Percentiles rank a stretch among this genome's conserved stretches.
phyloP scores from a whole-genome alignment of 176 grass and related monocot genomes.

The Carex pumila region DNA sequence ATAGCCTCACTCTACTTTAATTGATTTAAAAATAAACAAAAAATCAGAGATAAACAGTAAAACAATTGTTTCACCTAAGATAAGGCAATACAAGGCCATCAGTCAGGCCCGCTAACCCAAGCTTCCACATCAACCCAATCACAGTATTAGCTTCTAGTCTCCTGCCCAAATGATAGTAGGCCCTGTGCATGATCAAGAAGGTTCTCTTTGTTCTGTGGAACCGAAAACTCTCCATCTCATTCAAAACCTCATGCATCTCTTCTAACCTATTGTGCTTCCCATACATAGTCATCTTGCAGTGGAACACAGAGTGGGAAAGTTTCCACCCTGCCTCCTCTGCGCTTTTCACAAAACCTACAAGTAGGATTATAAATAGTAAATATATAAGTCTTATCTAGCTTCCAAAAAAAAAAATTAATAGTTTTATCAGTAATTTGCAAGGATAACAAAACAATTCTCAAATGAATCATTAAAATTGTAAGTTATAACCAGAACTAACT shows the following conservation, averaged over 20 bases:
- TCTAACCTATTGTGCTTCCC: constrained; percentile 45
- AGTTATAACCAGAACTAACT: neutral
- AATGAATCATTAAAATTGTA: neutral
- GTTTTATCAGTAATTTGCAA: neutral
- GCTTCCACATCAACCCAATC: constrained; percentile 76
- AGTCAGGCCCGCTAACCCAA: constrained; percentile 33
- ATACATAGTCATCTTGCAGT: constrained; percentile 97
- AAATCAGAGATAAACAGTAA: neutral
- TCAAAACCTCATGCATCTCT: constrained; percentile 69
- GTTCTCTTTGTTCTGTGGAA: constrained; percentile 77
- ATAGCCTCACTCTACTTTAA: no score
- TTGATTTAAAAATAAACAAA: no score
- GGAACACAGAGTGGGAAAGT: constrained; percentile 72
- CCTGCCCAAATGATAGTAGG: constrained; percentile 46
- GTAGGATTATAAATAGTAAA: neutral
- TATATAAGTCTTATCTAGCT: neutral
- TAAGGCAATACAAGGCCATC: neutral
- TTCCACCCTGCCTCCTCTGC: constrained; percentile 71
- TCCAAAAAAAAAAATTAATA: no score
- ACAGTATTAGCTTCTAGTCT: constrained; percentile 45
- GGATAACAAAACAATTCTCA: neutral
- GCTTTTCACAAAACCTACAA: constrained; percentile 34
- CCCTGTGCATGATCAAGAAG: constrained; percentile 79
- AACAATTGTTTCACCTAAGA: neutral
- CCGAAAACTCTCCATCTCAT: constrained; percentile 66